Conservation (phyloP, 1,139 yeast species). For the Candida frijolesensis region DNA sequence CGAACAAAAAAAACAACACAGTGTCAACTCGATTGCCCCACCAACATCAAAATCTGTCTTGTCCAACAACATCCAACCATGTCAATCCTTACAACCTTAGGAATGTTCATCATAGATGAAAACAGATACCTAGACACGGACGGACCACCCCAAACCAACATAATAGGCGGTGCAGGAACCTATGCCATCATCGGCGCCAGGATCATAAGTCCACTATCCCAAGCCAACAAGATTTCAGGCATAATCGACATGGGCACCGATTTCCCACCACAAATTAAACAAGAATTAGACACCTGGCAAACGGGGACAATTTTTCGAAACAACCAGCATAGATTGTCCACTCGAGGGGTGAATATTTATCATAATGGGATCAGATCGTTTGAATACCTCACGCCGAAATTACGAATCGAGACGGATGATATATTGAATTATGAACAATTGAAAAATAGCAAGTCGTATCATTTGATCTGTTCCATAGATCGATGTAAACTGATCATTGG, state of each 20-base stretch:
- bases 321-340: slow-evolving; percentile 58
- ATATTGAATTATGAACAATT: slow-evolving; percentile 41
- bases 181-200: slow-evolving; percentile 81
- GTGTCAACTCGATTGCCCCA: not conserved
- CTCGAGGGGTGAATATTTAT: slow-evolving; percentile 81
- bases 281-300: slow-evolving; percentile 58
- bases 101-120: slow-evolving; percentile 93
- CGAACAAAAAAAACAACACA: not conserved
- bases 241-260: slow-evolving; percentile 81
- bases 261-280: slow-evolving; percentile 56
- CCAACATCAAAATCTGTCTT: not conserved
- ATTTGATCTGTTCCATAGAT: slow-evolving; percentile 73
- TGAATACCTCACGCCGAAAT: slow-evolving; percentile 56
- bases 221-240: slow-evolving; percentile 53
- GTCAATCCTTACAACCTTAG: slow-evolving; percentile 60
- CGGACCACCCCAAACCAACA: slow-evolving; percentile 46
- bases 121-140: slow-evolving; percentile 57
- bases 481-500: slow-evolving; percentile 54
- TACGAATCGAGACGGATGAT: slow-evolving; percentile 64
- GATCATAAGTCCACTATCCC: slow-evolving; percentile 41
- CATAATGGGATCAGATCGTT: slow-evolving; percentile 58
- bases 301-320: slow-evolving; percentile 60
- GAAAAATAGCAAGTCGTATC: slow-evolving; percentile 53
- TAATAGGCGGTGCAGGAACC: slow-evolving; percentile 91
- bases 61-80: slow-evolving; percentile 1